Base-by-base conservation (phyloP, 352 stramenopile species). In the Thraustotheca clavata region DNA sequence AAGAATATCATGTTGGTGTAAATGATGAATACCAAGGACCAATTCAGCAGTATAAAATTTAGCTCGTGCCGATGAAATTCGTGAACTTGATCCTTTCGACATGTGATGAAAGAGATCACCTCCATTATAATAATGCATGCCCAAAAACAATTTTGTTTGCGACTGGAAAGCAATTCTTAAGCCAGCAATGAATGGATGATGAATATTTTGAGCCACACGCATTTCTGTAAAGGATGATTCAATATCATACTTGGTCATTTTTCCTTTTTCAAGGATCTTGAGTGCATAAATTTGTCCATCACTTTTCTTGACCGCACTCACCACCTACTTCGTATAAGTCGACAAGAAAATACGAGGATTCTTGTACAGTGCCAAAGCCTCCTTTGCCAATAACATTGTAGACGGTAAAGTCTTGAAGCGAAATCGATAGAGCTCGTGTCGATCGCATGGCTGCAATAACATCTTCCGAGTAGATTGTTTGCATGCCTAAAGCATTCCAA, bases 1-100 rank as follows among this genome's bases (percentile, higher is more conserved):
- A 9, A 98, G 77, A 74, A 98, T 97, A 69, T 98, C 83, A 68
- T 94, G 86, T 50, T 96, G 77, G 71, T 98, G 93, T 67, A 98
- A 72, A 50, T 97, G 89, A 55, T 95, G 87, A 60, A 98, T 94
- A 27, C 84, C 93, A 7, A 97, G 72, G 34, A 94, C 85, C 40
- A 98, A 76, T 69, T 98, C 93, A 6, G 93, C 93, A 35, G 86
- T 87, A 73, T 98, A 98, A 68, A 98, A 94, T 67, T 93, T 86
- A 8, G 87, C 86, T 9, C 89, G 85, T 31, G 87, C 73, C 3
- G 80, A 70, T 3, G 80, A 79, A 84, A 95, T 92, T 67, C 82
- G 74, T 41, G 83, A 95, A 60, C 79, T 92, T n/a, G 83, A 75
- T 16, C 83, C 86, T 59, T 95, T 92, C 69, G 82, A 92, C 83